These are phyloP conservation scores for Arthrobotrys sphaeroides DNA, from an alignment of 2,329 filamentous ascomycete genomes.

Conservation along the genomic window DNA sequence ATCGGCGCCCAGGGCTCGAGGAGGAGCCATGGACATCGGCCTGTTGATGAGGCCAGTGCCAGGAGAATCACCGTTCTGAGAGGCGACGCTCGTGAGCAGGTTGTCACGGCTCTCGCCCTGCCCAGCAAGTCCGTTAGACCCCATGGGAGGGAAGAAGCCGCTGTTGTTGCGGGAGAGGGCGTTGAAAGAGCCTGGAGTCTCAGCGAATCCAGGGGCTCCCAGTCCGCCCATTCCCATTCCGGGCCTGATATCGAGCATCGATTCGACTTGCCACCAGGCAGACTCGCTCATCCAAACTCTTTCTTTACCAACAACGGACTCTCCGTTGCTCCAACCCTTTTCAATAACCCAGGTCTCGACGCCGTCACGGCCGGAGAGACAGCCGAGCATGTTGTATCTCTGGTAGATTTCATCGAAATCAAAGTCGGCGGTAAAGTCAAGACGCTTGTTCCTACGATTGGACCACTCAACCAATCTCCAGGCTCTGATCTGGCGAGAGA, in stretches of 20 bases:
- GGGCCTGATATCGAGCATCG: slow-evolving; percentile 77
- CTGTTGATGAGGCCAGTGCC: slow-evolving; percentile 46
- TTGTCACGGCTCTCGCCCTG: slow-evolving; percentile 76
- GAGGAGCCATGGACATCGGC: slow-evolving; percentile 61
- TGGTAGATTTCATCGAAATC: slow-evolving; percentile 90
- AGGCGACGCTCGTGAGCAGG: slow-evolving; percentile 65
- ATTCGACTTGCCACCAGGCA: slow-evolving; percentile 98
- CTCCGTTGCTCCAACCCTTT: slow-evolving; percentile 97
- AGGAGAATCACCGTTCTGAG: slow-evolving; percentile 60
- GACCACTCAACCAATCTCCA: slow-evolving; percentile 98
- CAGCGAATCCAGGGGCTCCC: slow-evolving; percentile 75
- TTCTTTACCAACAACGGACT: slow-evolving; percentile 88
- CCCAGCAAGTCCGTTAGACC: slow-evolving; percentile 65
- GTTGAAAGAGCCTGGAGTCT: slow-evolving; percentile 60
- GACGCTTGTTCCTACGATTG: slow-evolving; percentile 85
- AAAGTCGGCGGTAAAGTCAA: slow-evolving; percentile 97
- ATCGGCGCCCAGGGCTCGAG: slow-evolving; percentile 57
- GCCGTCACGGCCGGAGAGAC: slow-evolving; percentile 87
- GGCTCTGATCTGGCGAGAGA: slow-evolving; percentile 89
- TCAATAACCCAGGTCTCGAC: slow-evolving; percentile 95
- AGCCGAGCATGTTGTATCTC: slow-evolving; percentile 83
- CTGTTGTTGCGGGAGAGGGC: slow-evolving; percentile 61
- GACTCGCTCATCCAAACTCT: slow-evolving; percentile 94
- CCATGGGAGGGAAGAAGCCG: slow-evolving; percentile 75
- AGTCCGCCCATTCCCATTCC: slow-evolving; percentile 64